Conservation (phyloP, 345 rosid genomes). For the rapeseed (Brassica napus) region Da-Ae NC_063452.1:57268501-57269000, state of each 20-base stretch:
- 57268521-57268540: slow-evolving; percentile 5
- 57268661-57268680: slow-evolving; percentile 15
- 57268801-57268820: slow-evolving; percentile 67
- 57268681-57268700: slow-evolving; percentile 20
- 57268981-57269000: slow-evolving; percentile 34
- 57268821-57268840: slow-evolving; percentile 82
- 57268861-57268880: slow-evolving; percentile 82
- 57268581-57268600: not conserved
- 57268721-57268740: slow-evolving; percentile 12
- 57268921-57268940: slow-evolving; percentile 25
- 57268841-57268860: slow-evolving; percentile 66
- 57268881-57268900: slow-evolving; percentile 61
- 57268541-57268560: slow-evolving; percentile 5
- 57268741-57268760: slow-evolving; percentile 9
- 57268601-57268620: not conserved
- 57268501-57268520: slow-evolving; percentile 16
- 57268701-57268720: slow-evolving; percentile 8
- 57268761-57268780: slow-evolving; percentile 13
- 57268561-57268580: slow-evolving; percentile 22
- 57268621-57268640: slow-evolving; percentile 13
- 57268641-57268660: slow-evolving; percentile 11
- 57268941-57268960: not conserved
- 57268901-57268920: slow-evolving; percentile 52
- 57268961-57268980: slow-evolving; percentile 17
- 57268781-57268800: slow-evolving; percentile 53